Evolutionary conservation across 495 filamentous ascomycete species (phyloP).

Genomic region (Daldinia concentrica): DNA sequence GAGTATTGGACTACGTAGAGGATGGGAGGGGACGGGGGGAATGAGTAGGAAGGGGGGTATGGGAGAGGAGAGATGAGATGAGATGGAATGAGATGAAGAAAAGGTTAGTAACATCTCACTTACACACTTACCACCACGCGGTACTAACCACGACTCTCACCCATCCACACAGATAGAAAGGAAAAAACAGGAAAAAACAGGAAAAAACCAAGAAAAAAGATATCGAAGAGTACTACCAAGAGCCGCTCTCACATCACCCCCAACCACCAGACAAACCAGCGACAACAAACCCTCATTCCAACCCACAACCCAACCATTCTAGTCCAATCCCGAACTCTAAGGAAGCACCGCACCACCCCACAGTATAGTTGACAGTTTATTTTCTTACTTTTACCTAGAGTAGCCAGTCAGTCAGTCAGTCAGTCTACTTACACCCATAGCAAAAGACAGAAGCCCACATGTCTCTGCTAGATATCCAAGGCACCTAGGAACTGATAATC

Average conservation of each 20-base stretch:
- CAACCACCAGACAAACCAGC: background rate
- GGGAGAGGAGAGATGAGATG: background rate
- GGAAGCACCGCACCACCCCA: background rate
- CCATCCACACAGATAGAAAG: no score
- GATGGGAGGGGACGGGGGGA: background rate
- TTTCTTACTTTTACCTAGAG: background rate
- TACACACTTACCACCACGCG: background rate
- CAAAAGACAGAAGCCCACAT: background rate
- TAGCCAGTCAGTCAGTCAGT: background rate
- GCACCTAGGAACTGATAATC: background rate
- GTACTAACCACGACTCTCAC: background rate
- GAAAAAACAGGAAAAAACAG: no score
- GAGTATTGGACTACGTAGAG: background rate
- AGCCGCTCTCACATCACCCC: background rate
- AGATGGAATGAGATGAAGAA: background rate
- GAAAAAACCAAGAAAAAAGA: no score
- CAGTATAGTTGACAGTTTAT: background rate
- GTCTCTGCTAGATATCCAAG: background rate
- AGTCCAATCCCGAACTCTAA: no score
- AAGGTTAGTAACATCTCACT: background rate
- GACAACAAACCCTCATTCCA: no score
- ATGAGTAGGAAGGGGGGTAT: background rate
- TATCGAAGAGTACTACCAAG: no score
- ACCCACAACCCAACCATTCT: no score
- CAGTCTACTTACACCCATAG: background rate